Conservation (phyloP, 768 basidiomycete species). For the Rhodosporidiobolus odoratus region DNA sequence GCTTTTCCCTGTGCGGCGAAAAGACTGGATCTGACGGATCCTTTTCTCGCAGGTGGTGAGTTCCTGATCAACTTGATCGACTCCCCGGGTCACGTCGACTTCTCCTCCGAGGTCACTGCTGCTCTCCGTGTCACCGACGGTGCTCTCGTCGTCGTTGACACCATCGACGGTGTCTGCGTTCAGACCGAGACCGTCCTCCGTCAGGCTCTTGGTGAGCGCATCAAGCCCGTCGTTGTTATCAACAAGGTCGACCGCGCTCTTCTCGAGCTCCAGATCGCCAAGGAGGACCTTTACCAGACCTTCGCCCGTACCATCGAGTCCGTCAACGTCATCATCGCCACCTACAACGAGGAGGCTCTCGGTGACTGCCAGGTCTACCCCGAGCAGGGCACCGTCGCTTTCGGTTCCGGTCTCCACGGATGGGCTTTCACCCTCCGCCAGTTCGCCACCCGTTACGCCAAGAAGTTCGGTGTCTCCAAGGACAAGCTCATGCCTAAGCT, state of each 20-base stretch:
- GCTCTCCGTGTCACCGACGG: slow-evolving; percentile 99
- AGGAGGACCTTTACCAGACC: slow-evolving; percentile 95
- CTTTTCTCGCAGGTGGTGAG: slow-evolving; percentile 61
- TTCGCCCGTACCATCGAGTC: slow-evolving; percentile 96
- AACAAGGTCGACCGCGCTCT: slow-evolving; percentile 99
- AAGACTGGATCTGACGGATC: slow-evolving; percentile 7
- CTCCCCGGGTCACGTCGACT: slow-evolving; percentile 99
- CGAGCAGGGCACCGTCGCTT: slow-evolving; percentile 95
- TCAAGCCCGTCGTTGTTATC: slow-evolving; percentile 98
- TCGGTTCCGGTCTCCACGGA: slow-evolving; percentile 98
- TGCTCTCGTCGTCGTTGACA: slow-evolving; percentile 98
- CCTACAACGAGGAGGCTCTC: slow-evolving; percentile 85
- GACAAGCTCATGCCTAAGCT: slow-evolving; percentile 96
- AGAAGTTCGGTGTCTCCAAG: slow-evolving; percentile 98
- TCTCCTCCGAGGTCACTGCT: slow-evolving; percentile 99
- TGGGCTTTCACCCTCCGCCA: slow-evolving; percentile 99
- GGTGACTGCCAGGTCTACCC: slow-evolving; percentile 99
- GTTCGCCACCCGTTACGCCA: slow-evolving; percentile 87
- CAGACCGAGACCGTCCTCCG: slow-evolving; percentile 99
- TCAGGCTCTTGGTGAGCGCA: slow-evolving; percentile 93
- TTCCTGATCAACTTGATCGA: slow-evolving; percentile 99
- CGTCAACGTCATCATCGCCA: slow-evolving; percentile 97
- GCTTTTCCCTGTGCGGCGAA: not conserved
- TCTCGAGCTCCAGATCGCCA: slow-evolving; percentile 92
- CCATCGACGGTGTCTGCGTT: slow-evolving; percentile 98